Conservation (phyloP, 2,329 filamentous ascomycete genomes). For the Paecilomyces niveus region DNA sequence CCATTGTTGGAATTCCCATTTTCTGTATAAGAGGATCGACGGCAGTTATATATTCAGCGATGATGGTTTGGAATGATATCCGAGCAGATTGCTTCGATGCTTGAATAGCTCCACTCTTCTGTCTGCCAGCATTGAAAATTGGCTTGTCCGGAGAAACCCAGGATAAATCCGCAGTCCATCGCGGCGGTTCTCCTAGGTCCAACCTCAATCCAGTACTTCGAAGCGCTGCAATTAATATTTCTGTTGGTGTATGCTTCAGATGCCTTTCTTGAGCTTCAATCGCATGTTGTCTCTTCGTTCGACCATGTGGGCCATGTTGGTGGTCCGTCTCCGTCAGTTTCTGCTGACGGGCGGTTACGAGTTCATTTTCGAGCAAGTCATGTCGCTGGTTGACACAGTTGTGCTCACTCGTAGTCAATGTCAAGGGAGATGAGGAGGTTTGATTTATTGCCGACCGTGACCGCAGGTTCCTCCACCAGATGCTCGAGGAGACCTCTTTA, state of each 20-base stretch:
- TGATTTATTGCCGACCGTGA: conserved; percentile 10
- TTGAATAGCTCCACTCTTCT: background rate
- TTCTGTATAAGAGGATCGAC: conserved; percentile 22
- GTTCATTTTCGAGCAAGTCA: background rate
- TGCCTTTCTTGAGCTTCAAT: background rate
- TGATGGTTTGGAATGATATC: conserved; percentile 25
- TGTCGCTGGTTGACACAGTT: background rate
- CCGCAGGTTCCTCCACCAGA: conserved; percentile 9
- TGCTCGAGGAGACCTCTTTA: background rate
- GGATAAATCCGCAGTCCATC: conserved; percentile 5
- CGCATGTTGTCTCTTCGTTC: background rate
- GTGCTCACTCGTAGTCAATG: background rate
- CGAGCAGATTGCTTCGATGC: conserved; percentile 3
- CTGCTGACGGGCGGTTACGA: background rate
- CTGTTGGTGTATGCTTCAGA: conserved; percentile 18
- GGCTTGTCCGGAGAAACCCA: conserved; percentile 5
- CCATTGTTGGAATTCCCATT: background rate
- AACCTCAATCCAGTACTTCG: conserved; percentile 13
- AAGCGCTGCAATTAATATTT: conserved; percentile 24
- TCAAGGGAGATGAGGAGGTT: too few species aligned
- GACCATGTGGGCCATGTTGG: background rate
- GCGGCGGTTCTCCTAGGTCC: conserved; percentile 1
- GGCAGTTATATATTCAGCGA: conserved; percentile 31
- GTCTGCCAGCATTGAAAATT: background rate
- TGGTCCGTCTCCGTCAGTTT: background rate